Evolutionary conservation across 192 early-diverging fungal genomes (phyloP), one percentile per base, ranked within the genome.

Genomic region (Lunasporangiospora selenospora): DNA sequence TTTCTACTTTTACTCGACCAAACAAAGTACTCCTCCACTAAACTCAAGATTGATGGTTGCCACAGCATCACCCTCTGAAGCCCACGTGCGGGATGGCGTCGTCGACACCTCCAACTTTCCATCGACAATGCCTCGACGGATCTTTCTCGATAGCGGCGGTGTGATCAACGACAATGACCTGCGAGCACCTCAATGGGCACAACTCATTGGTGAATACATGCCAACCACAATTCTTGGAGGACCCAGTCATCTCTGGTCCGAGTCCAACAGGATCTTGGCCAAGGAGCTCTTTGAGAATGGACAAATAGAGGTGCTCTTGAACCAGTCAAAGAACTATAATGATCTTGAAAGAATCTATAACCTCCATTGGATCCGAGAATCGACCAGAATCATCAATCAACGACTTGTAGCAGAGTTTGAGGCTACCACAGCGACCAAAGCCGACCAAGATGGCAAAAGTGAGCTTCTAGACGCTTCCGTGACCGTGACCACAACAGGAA

Each of bases 101-200:
- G n/a, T n/a, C n/a, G n/a, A n/a, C n/a, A n/a, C n/a, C n/a, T n/a
- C n/a, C n/a, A n/a, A n/a, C n/a, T n/a, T 39, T 1, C 19, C 34
- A 11, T 16, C n/a, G 4, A 11, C 23, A 18, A 30, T 61, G 12
- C 66, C 66, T 30, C 51, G 30, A 32, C 51, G 44, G 36, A 70
- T 70, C 37, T 70, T 70, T 29, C 66, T 70, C 23, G 66, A 70
- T 21, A 70, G 66, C 21, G 66, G 66, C 16, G 66, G 58, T 5
- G 66, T 70, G 16, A 61, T 70, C 45, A 70, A 70, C 26, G 57
- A 60, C 24, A 70, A 62, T 31, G 37, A 42, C 31, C 27, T 34
- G 8, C 58, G 66, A 2, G 58, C 38, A 6, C 66, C 66, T 24
- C 66, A 70, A 34, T 70, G 66, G 66, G 16, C 56, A 15, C 6